Evolutionary conservation across 2,329 filamentous ascomycete genomes (phyloP).

Genomic region (Emericellopsis atlantica): DNA sequence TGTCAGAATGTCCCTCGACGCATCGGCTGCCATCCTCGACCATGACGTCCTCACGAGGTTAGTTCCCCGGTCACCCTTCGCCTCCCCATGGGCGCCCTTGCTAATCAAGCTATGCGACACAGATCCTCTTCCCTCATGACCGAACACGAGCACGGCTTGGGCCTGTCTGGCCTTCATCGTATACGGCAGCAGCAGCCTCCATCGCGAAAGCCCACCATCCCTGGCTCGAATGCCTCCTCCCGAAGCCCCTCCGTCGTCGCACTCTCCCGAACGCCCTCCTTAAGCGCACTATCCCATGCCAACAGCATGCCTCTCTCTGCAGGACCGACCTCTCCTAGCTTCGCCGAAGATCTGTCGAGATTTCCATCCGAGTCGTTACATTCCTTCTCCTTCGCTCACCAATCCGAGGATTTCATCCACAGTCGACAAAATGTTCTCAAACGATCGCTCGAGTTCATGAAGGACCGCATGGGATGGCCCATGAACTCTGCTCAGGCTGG

Average conservation of each 20-base stretch:
- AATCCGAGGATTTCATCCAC: constrained; percentile 84
- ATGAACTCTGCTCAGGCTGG: constrained; percentile 52
- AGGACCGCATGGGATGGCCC: constrained; percentile 77
- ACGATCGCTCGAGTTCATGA: constrained; percentile 92
- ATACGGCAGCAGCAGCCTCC: constrained; percentile 74
- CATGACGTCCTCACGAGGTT: constrained; percentile 66
- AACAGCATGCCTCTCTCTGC: constrained; percentile 41
- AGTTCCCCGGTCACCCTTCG: constrained; percentile 7
- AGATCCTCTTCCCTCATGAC: constrained; percentile 66
- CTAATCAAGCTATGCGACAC: not conserved
- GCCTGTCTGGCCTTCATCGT: constrained; percentile 75
- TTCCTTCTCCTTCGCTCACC: constrained; percentile 95
- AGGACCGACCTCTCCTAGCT: constrained; percentile 61
- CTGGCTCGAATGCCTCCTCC: constrained; percentile 49
- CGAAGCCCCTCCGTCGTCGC: constrained; percentile 42
- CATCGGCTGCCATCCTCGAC: constrained; percentile 43
- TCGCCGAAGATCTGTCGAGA: constrained; percentile 77
- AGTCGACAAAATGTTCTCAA: constrained; percentile 88
- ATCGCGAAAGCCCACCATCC: constrained; percentile 50
- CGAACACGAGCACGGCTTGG: constrained; percentile 80
- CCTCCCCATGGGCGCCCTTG: not conserved
- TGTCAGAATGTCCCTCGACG: constrained; percentile 68
- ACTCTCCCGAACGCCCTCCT: constrained; percentile 56
- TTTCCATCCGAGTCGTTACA: constrained; percentile 95
- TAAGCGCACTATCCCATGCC: constrained; percentile 50